Evolutionary conservation across 2,329 filamentous ascomycete genomes (phyloP).

Genomic region (Colletotrichum sp.): DNA sequence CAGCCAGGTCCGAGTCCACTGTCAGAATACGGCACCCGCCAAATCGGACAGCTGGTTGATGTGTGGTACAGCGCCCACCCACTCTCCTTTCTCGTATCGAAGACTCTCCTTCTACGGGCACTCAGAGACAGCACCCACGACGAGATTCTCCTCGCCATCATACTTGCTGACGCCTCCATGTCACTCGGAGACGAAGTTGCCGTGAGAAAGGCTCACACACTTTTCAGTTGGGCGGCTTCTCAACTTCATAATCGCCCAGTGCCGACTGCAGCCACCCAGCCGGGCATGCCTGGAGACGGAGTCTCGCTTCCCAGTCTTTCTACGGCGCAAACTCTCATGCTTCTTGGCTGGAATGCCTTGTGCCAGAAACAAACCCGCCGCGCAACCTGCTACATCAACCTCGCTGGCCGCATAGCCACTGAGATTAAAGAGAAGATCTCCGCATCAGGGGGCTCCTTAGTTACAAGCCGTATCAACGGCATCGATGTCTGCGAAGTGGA

Average conservation of each 20-base stretch:
- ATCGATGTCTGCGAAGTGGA: constrained; percentile 44
- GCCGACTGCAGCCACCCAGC: not conserved
- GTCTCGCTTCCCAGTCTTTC: not conserved
- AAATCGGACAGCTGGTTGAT: not conserved
- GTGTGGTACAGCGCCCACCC: not conserved
- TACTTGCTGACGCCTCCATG: not conserved
- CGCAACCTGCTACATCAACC: not conserved
- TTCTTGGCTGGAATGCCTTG: not conserved
- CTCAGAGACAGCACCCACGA: not conserved
- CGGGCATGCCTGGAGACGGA: not conserved
- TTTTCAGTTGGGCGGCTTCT: not conserved
- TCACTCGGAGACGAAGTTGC: not conserved
- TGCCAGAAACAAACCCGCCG: not conserved
- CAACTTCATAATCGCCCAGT: not conserved
- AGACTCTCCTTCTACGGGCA: not conserved
- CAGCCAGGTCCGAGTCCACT: not conserved
- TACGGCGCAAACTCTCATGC: not conserved
- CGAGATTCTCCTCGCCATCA: not conserved
- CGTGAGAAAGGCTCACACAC: not conserved
- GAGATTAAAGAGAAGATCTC: not conserved
- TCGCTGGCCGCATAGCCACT: not conserved
- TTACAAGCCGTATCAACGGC: constrained; percentile 43
- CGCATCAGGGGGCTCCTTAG: not conserved
- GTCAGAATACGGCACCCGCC: not conserved
- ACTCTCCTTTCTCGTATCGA: not conserved